Percentiles rank a stretch among this genome's conserved stretches.
phyloP scores from a whole-genome alignment of 495 filamentous ascomycete genomes.

The Rhypophila decipiens region DNA sequence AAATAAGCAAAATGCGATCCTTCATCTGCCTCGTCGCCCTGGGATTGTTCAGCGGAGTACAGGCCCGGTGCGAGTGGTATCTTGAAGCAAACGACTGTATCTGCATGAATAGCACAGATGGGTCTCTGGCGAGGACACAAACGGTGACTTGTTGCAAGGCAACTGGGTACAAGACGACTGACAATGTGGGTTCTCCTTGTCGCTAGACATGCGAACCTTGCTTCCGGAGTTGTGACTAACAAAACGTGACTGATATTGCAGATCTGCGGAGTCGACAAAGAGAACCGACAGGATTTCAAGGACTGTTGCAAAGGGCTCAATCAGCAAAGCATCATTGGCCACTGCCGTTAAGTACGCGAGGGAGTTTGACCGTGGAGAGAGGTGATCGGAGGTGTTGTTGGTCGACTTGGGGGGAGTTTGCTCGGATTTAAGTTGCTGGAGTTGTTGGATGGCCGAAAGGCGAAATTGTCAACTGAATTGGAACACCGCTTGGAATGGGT shows the following conservation, averaged over 20 bases:
- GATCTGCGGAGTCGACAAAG: constrained; percentile 24
- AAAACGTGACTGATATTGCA: neutral
- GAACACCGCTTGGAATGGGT: too few relatives aligned
- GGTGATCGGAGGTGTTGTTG: neutral
- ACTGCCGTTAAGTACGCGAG: constrained; percentile 28
- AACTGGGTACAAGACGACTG: constrained; percentile 17
- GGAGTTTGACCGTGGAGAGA: too few relatives aligned
- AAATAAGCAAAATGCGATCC: constrained; percentile 13
- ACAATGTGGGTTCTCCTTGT: constrained; percentile 10
- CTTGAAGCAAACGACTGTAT: constrained; percentile 28
- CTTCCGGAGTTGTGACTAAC: neutral
- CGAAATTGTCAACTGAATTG: too few relatives aligned
- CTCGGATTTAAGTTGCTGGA: too few relatives aligned
- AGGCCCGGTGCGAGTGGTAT: constrained; percentile 23
- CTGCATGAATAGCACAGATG: constrained; percentile 26
- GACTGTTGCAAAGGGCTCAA: constrained; percentile 28
- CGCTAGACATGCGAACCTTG: neutral
- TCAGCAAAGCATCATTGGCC: constrained; percentile 28
- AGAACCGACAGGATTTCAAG: constrained; percentile 22
- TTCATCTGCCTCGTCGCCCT: constrained; percentile 7
- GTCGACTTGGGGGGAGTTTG: neutral
- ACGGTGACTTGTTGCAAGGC: constrained; percentile 15
- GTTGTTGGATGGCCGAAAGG: too few relatives aligned
- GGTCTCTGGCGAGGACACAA: constrained; percentile 16
- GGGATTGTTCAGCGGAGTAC: constrained; percentile 5